These are phyloP conservation scores for Lactuca saligna DNA, from an alignment of 129 eudicot genomes.

Conservation along the genomic window DNA sequence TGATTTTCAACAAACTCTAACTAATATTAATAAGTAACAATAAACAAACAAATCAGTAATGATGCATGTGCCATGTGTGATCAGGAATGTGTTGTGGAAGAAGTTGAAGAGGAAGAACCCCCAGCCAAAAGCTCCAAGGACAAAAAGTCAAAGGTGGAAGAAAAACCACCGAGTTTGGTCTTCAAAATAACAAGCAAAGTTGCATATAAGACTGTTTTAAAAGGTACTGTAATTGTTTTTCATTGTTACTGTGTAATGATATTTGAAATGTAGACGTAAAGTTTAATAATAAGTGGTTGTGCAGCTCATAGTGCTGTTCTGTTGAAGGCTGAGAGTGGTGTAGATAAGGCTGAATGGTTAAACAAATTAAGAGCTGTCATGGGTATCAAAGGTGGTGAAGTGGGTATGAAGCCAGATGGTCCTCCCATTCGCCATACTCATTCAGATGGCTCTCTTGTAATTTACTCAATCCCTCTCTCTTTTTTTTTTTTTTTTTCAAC, in stretches of 20 bases:
- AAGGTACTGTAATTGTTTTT: conserved; percentile 48
- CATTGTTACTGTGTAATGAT: background rate
- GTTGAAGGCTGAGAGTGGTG: conserved; percentile 90
- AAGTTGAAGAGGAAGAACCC: conserved; percentile 86
- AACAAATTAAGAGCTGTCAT: conserved; percentile 68
- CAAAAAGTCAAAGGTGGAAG: conserved; percentile 83
- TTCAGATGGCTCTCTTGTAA: conserved; percentile 97
- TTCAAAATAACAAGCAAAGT: conserved; percentile 89
- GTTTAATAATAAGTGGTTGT: conserved; percentile 23
- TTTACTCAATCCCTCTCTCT: too few relatives aligned
- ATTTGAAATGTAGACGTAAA: conserved; percentile 29
- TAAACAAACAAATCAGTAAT: background rate
- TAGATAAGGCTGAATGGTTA: conserved; percentile 88
- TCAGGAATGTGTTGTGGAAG: conserved; percentile 91
- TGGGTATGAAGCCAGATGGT: conserved; percentile 65
- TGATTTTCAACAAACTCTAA: too few relatives aligned
- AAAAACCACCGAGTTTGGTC: conserved; percentile 65
- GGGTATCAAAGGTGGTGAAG: conserved; percentile 79
- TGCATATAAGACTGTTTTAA: conserved; percentile 89
- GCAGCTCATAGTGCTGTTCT: conserved; percentile 97
- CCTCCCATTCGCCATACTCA: conserved; percentile 78
- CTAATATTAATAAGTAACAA: too few relatives aligned
- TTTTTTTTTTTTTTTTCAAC: too few relatives aligned
- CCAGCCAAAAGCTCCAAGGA: conserved; percentile 92
- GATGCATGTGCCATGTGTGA: conserved; percentile 30